Base-by-base conservation (phyloP, 176 grass and related monocot genomes). In the Cenchrus fungigraminus region DNA sequence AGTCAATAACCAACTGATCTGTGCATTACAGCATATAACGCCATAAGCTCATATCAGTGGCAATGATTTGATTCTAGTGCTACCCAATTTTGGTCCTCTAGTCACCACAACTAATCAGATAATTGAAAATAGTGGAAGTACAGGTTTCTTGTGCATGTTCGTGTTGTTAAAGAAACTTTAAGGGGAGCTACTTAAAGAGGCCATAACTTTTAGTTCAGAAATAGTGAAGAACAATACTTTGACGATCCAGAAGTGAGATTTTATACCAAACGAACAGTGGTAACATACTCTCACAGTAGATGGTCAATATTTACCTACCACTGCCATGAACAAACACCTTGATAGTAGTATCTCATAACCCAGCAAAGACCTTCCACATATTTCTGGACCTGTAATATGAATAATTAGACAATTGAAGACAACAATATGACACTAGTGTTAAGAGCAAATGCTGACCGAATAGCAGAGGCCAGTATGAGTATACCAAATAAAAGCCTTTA, bases 301-400 rank as follows among this genome's bases (percentile, higher is more conserved):
- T 65, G 74, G 68, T 84, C 65, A 87, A 65, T 25, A 71, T 82
- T 88, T 86, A 86, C 91, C 68, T 92, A 99, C 97, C 97, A 99
- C 62, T 85, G 97, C 97, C 97, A 99, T 70, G 97, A 99, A 84
- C 97, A 99, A 90, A 99, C 97, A 87, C 97, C 90, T 91, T 99
- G 88, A 78, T 99, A 99, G 80, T 99, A 99, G 66, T 99, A 99
- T 91, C 91, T 89, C 97, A 96, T 96, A 80, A 99, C 90, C 97
- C 97, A 98, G 81, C 97, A 99, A 84, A 99, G 93, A 59, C 97
- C 97, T 94, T 98, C 97, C 64, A 89, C 93, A 84, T 89, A 99
- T 89, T 96, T 99, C 85, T 94, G 97, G 71, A 91, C 93, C 97
- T 99, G 93, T 77, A 85, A 89, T 54, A 67, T 74, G 57, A 50